Evolutionary conservation across 306 rosid species (phyloP).

Genomic region (Albizia julibrissin): DNA sequence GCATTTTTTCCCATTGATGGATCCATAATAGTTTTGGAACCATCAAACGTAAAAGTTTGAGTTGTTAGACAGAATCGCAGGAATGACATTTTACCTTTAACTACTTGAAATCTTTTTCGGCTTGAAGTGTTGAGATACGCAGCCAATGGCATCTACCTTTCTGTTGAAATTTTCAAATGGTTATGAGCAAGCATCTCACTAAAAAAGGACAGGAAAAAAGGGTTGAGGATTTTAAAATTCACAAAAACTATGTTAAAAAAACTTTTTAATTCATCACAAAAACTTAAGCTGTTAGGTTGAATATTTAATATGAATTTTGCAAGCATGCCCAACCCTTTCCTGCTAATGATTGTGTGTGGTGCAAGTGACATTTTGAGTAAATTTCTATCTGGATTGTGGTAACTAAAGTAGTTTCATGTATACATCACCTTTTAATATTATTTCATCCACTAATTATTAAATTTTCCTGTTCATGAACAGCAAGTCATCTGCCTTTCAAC

Average conservation of each 20-base stretch:
- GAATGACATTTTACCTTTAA: not conserved
- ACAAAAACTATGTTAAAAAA: not conserved
- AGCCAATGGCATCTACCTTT: not conserved
- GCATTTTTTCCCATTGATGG: too few species aligned
- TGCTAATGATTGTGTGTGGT: not conserved
- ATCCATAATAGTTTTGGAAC: not conserved
- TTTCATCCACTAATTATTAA: slow-evolving; percentile 27
- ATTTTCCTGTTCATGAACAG: slow-evolving; percentile 51
- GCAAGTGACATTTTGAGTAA: slow-evolving; percentile 11
- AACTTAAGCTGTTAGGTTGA: slow-evolving; percentile 20
- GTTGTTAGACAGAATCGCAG: not conserved
- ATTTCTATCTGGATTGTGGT: slow-evolving; percentile 3
- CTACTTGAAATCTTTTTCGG: slow-evolving; percentile 20
- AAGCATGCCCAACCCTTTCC: slow-evolving; percentile 4
- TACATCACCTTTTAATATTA: not conserved
- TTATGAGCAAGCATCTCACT: slow-evolving; percentile 4
- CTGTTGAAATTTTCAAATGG: slow-evolving; percentile 12
- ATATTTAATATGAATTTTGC: not conserved
- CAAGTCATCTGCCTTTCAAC: slow-evolving; percentile 97
- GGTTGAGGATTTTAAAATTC: not conserved
- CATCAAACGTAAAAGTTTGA: slow-evolving; percentile 11
- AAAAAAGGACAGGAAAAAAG: not conserved
- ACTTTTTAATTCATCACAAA: slow-evolving; percentile 1
- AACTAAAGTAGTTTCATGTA: slow-evolving; percentile 1
- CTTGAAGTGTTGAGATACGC: not conserved